Conservation (phyloP, 2,329 filamentous ascomycete species). For the Hypoxylon sp. region DNA sequence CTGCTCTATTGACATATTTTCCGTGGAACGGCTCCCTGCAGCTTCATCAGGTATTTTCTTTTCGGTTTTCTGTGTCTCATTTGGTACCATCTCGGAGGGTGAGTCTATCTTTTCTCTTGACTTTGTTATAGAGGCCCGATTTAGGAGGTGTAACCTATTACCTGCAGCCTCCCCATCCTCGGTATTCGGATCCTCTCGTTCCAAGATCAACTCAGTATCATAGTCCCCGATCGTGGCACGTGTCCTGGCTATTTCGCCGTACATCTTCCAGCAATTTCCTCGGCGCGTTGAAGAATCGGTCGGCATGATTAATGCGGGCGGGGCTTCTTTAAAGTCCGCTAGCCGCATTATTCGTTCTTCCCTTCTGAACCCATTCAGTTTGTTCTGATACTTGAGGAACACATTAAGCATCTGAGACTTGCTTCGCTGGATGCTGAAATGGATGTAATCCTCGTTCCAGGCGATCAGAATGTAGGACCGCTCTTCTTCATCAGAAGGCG, state of each 20-base stretch:
- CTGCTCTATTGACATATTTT: neutral
- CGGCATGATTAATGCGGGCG: neutral
- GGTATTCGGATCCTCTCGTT: constrained; percentile 23
- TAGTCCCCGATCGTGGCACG: neutral
- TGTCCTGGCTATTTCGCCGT: constrained; percentile 28
- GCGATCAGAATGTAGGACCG: constrained; percentile 5
- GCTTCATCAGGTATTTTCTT: neutral
- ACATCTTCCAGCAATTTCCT: constrained; percentile 16
- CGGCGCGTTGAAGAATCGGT: neutral
- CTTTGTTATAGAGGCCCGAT: neutral
- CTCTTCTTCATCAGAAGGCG: neutral
- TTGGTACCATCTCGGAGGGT: neutral
- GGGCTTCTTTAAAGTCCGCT: too few relatives aligned
- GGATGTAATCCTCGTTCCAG: constrained; percentile 14
- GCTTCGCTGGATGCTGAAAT: constrained; percentile 15
- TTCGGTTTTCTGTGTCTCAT: neutral
- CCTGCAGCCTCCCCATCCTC: constrained; percentile 21
- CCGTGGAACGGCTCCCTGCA: neutral
- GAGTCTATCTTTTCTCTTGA: neutral
- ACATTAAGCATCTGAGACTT: neutral
- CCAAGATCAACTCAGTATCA: constrained; percentile 15
- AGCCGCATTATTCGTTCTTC: neutral
- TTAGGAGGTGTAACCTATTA: constrained; percentile 29
- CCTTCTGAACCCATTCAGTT: neutral
- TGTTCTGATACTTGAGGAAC: neutral